Conservation (phyloP, 768 basidiomycete species). For the Mycena vulgaris region DNA sequence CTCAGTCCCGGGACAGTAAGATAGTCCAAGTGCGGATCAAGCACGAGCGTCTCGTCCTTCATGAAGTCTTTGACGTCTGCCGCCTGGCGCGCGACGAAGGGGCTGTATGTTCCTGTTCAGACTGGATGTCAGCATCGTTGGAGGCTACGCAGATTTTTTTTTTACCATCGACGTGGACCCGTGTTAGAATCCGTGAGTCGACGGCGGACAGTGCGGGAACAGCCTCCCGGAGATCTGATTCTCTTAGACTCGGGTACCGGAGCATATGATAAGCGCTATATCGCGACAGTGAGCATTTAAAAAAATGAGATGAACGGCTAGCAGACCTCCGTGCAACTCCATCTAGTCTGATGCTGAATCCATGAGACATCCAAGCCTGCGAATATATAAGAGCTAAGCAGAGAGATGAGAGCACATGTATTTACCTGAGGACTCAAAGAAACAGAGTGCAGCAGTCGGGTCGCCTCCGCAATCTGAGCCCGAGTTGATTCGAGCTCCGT, state of each 20-base stretch:
- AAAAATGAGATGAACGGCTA: not conserved
- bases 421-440: conserved; percentile 61
- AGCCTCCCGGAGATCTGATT: conserved; percentile 55
- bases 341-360: conserved; percentile 62
- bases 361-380: conserved; percentile 58
- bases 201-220: conserved; percentile 68
- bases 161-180: conserved; percentile 82
- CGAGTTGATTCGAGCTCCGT: conserved; percentile 51
- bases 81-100: conserved; percentile 78
- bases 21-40: conserved; percentile 84
- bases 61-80: conserved; percentile 83
- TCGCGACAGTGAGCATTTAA: not conserved
- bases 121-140: not conserved
- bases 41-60: conserved; percentile 79
- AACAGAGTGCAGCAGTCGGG: conserved; percentile 52
- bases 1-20: conserved; percentile 75
- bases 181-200: conserved; percentile 66
- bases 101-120: conserved; percentile 72
- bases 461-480: conserved; percentile 52
- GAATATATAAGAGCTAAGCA: not conserved
- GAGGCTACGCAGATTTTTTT: not conserved
- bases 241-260: conserved; percentile 67
- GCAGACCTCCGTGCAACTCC: conserved; percentile 61
- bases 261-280: conserved; percentile 84
- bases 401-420: not conserved